Evolutionary conservation across 495 filamentous ascomycete species (phyloP).

Genomic region (Podospora pseudopauciseta): DNA sequence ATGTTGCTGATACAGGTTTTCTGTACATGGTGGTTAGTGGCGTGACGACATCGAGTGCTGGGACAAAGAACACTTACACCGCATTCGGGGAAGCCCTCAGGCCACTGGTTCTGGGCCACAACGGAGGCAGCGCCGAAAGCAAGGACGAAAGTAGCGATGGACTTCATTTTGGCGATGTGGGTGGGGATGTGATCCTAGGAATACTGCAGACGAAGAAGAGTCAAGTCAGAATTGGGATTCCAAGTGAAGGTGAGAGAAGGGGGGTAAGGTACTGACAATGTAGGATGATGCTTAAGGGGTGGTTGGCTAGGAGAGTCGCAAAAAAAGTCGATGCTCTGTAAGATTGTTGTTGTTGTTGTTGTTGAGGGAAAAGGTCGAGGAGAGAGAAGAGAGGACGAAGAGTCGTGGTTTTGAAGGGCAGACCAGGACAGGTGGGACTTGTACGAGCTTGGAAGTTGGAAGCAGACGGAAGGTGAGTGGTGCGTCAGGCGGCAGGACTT

Average conservation of each 20-base stretch:
- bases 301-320: not conserved
- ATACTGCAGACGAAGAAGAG: conserved; percentile 2
- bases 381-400: not conserved
- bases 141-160: conserved; percentile 28
- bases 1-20: conserved; percentile 71
- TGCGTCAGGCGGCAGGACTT: not conserved
- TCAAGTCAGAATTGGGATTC: conserved; percentile 3
- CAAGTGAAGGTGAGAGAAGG: not conserved
- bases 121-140: conserved; percentile 30
- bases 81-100: conserved; percentile 33
- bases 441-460: not conserved
- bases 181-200: not conserved
- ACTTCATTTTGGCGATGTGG: conserved; percentile 39
- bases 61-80: conserved; percentile 36
- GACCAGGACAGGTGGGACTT: not conserved
- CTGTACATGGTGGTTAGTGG: conserved; percentile 40
- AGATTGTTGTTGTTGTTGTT: conserved; percentile 1
- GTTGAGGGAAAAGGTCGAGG: not conserved
- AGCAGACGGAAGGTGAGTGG: not conserved
- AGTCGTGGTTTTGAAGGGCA: not conserved
- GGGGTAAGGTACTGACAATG: conserved; percentile 7
- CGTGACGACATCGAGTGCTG: not conserved
- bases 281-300: not conserved
- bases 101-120: conserved; percentile 26
- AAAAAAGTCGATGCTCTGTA: conserved; percentile 1